phyloP scores from a whole-genome alignment of 768 basidiomycete species.

The Termitomyces sp. region DNA sequence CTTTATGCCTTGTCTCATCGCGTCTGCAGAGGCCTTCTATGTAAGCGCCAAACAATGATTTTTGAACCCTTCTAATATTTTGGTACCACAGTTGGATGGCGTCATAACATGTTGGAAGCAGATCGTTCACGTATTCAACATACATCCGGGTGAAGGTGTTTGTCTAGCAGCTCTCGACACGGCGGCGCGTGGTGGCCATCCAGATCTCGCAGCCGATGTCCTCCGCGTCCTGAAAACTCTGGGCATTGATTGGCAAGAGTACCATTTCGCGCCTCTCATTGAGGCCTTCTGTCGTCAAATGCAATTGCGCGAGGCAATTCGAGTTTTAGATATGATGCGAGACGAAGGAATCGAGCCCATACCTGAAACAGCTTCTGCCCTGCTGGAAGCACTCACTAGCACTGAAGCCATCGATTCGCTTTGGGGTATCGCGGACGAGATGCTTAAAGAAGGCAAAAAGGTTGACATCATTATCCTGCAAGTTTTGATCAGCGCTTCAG shows the following conservation, averaged over 20 bases:
- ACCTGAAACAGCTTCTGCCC: constrained; percentile 48
- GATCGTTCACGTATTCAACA: constrained; percentile 44
- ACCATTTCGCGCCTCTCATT: constrained; percentile 75
- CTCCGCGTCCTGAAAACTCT: constrained; percentile 50
- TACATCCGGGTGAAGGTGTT: constrained; percentile 72
- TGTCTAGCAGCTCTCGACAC: constrained; percentile 67
- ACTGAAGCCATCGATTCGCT: constrained; percentile 57
- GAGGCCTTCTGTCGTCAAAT: constrained; percentile 64
- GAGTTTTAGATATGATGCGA: constrained; percentile 58
- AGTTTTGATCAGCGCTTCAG: constrained; percentile 60
- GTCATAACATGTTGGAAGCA: constrained; percentile 60
- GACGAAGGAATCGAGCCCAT: constrained; percentile 45
- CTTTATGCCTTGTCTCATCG: constrained; percentile 66
- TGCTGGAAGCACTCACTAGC: constrained; percentile 40
- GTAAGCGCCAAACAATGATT: constrained; percentile 39
- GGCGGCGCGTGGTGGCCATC: constrained; percentile 68
- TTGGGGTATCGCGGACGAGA: constrained; percentile 60
- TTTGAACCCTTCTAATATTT: constrained; percentile 1
- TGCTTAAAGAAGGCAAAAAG: constrained; percentile 46
- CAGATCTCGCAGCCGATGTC: constrained; percentile 65
- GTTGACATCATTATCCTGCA: constrained; percentile 64
- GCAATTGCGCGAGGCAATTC: constrained; percentile 60
- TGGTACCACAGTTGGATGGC: constrained; percentile 54
- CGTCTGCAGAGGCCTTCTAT: constrained; percentile 62
- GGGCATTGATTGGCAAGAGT: constrained; percentile 51